These are phyloP conservation scores for Dovyalis caffra DNA, from an alignment of 345 rosid genomes.

Conservation along the genomic window DNA sequence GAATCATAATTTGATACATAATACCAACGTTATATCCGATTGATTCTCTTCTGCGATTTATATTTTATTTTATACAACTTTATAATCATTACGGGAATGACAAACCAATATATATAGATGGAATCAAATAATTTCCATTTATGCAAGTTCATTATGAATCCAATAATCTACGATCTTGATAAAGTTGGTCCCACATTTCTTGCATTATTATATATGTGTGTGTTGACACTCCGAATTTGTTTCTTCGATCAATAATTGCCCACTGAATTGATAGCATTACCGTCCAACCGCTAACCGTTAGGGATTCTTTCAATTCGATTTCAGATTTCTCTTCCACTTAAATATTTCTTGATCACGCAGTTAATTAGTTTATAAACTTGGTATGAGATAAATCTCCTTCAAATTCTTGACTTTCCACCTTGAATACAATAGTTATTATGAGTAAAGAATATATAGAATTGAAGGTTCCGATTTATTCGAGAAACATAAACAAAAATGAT, in stretches of 20 bases:
- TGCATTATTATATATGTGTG: conserved; percentile 6
- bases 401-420: too few species aligned
- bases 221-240: conserved; percentile 19
- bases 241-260: conserved; percentile 32
- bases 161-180: too few species aligned
- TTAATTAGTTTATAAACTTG: too few species aligned
- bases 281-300: not conserved
- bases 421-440: too few species aligned
- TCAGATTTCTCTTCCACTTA: not conserved
- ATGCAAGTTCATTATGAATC: not conserved
- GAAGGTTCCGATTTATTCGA: too few species aligned
- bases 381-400: too few species aligned
- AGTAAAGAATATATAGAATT: too few species aligned
- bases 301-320: not conserved
- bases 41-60: not conserved
- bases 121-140: not conserved
- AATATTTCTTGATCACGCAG: too few species aligned
- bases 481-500: too few species aligned
- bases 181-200: conserved; percentile 13
- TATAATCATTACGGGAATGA: not conserved
- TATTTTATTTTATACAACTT: not conserved
- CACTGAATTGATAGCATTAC: conserved; percentile 10
- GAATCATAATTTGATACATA: not conserved
- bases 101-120: not conserved
- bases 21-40: not conserved